Conservation (phyloP, 164 flowering plant species). For the Dillenia turbinata region DNA sequence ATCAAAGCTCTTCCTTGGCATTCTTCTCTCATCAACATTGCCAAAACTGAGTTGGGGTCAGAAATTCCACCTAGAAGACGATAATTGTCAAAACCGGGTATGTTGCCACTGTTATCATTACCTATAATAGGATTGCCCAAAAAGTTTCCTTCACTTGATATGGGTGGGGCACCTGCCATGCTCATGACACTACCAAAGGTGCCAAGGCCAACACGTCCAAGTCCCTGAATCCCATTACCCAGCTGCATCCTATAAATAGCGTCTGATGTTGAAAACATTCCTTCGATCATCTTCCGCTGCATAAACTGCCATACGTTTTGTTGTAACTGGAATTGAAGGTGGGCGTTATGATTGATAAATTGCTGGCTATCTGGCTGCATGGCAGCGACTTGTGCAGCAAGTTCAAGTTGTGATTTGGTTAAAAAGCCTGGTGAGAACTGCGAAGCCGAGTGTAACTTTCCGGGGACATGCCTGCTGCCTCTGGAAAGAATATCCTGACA, state of each 20-base stretch:
- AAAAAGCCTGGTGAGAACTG: neutral
- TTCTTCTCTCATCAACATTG: conserved; percentile 5
- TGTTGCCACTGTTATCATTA: conserved; percentile 1
- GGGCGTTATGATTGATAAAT: neutral
- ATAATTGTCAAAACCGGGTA: conserved; percentile 4
- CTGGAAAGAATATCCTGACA: neutral
- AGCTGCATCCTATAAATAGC: conserved; percentile 2
- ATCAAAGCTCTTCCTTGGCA: conserved; percentile 6
- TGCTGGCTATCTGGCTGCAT: conserved; percentile 8
- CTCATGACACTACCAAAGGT: neutral
- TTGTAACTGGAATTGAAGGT: conserved; percentile 14
- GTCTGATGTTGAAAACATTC: conserved; percentile 9
- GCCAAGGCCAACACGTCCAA: conserved; percentile 10
- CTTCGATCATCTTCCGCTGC: conserved; percentile 16
- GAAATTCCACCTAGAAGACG: neutral
- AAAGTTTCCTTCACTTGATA: neutral
- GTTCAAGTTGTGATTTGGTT: conserved; percentile 3
- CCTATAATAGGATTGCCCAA: conserved; percentile 2
- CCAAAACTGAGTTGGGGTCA: neutral
- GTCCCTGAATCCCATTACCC: conserved; percentile 8
- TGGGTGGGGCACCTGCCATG: neutral
- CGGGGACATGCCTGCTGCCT: neutral
- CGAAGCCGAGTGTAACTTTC: neutral
- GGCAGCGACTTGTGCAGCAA: conserved; percentile 3
- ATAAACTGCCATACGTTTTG: conserved; percentile 12